Evolutionary conservation across 345 rosid genomes (phyloP).

Genomic region (Eucalyptus regnans): DNA sequence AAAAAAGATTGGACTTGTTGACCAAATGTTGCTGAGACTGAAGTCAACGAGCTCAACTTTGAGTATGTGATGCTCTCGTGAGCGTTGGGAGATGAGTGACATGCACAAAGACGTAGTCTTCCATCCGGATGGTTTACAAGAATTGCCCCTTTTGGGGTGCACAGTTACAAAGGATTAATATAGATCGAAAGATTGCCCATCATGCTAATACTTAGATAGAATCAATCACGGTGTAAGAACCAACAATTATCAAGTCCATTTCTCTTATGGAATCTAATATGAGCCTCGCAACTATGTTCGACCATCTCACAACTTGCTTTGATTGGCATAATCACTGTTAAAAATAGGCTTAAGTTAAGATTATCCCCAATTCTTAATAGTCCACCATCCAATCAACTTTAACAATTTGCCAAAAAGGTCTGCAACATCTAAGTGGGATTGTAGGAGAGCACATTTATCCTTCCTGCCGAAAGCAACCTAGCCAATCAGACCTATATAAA

Average conservation of each 20-base stretch:
- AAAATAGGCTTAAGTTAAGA: background rate
- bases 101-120: background rate
- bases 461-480: background rate
- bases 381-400: background rate
- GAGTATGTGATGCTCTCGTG: background rate
- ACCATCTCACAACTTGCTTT: background rate
- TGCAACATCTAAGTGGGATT: background rate
- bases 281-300: background rate
- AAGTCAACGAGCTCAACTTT: background rate
- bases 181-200: background rate
- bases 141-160: background rate
- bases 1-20: background rate
- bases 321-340: background rate
- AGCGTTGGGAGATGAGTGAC: background rate
- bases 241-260: background rate
- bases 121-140: background rate
- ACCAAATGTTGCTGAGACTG: background rate
- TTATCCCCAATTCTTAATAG: background rate
- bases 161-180: background rate
- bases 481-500: background rate
- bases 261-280: background rate
- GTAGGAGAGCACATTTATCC: background rate
- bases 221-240: background rate
- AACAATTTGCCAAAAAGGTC: background rate
- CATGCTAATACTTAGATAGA: background rate